Conservation (phyloP, 1,284 basidiomycete genomes). For the Ganoderma resinaceum region DNA sequence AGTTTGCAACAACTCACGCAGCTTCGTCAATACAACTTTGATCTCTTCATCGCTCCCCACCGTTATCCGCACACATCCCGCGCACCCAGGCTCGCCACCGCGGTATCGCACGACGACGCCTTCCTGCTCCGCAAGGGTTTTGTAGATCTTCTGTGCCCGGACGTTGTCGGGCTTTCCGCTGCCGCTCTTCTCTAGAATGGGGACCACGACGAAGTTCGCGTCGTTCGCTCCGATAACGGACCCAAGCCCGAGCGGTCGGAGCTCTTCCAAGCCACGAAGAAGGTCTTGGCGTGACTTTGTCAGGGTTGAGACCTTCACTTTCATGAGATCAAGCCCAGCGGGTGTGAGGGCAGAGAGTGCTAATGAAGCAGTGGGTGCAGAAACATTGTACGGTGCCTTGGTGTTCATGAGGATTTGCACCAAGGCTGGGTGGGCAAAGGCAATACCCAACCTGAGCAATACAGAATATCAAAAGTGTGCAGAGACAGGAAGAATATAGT, state of each 20-base stretch:
- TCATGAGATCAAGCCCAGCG: slow-evolving; percentile 70
- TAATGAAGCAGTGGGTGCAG: slow-evolving; percentile 87
- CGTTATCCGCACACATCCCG: slow-evolving; percentile 90
- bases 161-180: slow-evolving; percentile 67
- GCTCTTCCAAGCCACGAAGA: slow-evolving; percentile 52
- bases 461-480: background rate
- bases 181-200: slow-evolving; percentile 65
- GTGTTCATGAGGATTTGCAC: slow-evolving; percentile 95
- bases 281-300: slow-evolving; percentile 65
- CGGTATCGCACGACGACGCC: slow-evolving; percentile 93
- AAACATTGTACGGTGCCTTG: slow-evolving; percentile 98
- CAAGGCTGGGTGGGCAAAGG: slow-evolving; percentile 88
- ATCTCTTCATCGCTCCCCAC: slow-evolving; percentile 90
- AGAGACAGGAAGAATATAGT: background rate
- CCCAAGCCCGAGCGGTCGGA: slow-evolving; percentile 70
- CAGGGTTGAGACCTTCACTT: slow-evolving; percentile 67
- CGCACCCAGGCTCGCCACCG: slow-evolving; percentile 87
- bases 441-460: slow-evolving; percentile 79
- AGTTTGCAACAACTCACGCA: slow-evolving; percentile 53
- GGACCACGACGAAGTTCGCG: slow-evolving; percentile 93
- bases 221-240: slow-evolving; percentile 81
- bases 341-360: slow-evolving; percentile 78
- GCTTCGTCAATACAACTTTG: slow-evolving; percentile 52
- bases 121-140: slow-evolving; percentile 83
- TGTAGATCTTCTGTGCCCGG: slow-evolving; percentile 80